Base-by-base conservation (phyloP, 1,139 yeast genomes). In the Arxiozyma slooffiae region DNA sequence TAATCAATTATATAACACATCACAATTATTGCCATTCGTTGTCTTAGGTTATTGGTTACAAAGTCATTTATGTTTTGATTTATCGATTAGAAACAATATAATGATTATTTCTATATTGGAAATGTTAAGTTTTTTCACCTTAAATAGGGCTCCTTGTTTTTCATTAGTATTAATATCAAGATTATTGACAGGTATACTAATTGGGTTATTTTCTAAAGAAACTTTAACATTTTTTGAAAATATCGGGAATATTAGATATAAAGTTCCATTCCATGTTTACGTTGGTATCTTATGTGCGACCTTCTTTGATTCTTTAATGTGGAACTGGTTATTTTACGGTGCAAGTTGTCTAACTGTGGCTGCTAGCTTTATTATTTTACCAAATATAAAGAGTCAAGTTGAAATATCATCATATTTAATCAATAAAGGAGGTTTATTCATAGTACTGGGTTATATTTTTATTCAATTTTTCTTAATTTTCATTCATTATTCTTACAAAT, bases 1-100 rank as follows among this genome's bases (percentile, higher is more conserved):
- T n/a, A 23, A 45, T 3, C 48, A 45, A 45, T 39, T 39, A 18
- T 38, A 26, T 8, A 38, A 45, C 21, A 45, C 41, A 21, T 21
- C 34, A 21, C 48, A 45, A 30, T 38, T 45, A 4, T n/a, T 39
- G 8, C 5, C 22, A 3, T 38, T 34, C 8, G 30, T 38, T 39
- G 16, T 30, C 17, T 26, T 45, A 20, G 48, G 48, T 14, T 16
- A 26, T 30, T 45, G 42, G 38, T 14, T 45, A 17, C 24, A 26
- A 45, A 22, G 24, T 14, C 48, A 45, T 39, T 21, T 45, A 7
- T 38, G 36, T 11, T 18, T 21, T 14, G 14, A 45, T 16, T 30
- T 45, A 16, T 30, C 45, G 14, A 34, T 34, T 42, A 37, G 18
- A 20, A 21, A 23, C 16, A 20, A 22, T 30, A 6, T 42, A 17